Evolutionary conservation across 305 asterid species (phyloP).

Genomic region (Caryopteris hybrid): DNA sequence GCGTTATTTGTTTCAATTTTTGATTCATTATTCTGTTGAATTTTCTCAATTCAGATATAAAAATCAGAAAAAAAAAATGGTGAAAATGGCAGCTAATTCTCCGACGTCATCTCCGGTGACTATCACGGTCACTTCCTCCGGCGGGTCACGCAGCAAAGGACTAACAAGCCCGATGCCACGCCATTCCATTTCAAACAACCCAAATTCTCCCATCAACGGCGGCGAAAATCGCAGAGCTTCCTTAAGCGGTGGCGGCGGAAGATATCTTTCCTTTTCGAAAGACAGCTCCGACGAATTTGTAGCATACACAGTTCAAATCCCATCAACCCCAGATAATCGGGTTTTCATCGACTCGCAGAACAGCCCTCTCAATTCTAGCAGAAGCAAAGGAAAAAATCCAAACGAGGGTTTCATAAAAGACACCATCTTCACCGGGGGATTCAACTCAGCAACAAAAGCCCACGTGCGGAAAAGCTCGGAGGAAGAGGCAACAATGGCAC

Average conservation of each 20-base stretch:
- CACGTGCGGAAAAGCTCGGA: constrained; percentile 63
- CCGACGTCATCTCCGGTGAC: constrained; percentile 77
- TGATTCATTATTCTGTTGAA: constrained; percentile 12
- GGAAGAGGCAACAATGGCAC: constrained; percentile 28
- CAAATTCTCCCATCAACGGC: constrained; percentile 58
- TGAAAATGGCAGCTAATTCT: constrained; percentile 55
- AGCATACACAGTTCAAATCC: constrained; percentile 86
- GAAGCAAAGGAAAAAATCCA: constrained; percentile 44
- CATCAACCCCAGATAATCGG: constrained; percentile 75
- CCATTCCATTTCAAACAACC: constrained; percentile 64
- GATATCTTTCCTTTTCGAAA: constrained; percentile 67
- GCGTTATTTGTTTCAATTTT: not conserved
- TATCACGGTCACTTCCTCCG: constrained; percentile 73
- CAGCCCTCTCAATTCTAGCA: constrained; percentile 36
- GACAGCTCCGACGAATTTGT: constrained; percentile 73
- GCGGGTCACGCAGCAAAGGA: constrained; percentile 48
- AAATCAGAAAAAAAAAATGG: constrained; percentile 28
- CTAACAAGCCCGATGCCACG: constrained; percentile 77
- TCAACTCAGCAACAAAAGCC: constrained; percentile 71
- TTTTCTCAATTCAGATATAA: not conserved
- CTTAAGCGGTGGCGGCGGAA: constrained; percentile 39
- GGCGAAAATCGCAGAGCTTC: constrained; percentile 44
- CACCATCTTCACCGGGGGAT: constrained; percentile 83
- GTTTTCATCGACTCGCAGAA: constrained; percentile 36
- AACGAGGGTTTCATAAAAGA: constrained; percentile 59